phyloP scores from a whole-genome alignment of 768 basidiomycete genomes.

The Xerocomellus dryophilus region DNA sequence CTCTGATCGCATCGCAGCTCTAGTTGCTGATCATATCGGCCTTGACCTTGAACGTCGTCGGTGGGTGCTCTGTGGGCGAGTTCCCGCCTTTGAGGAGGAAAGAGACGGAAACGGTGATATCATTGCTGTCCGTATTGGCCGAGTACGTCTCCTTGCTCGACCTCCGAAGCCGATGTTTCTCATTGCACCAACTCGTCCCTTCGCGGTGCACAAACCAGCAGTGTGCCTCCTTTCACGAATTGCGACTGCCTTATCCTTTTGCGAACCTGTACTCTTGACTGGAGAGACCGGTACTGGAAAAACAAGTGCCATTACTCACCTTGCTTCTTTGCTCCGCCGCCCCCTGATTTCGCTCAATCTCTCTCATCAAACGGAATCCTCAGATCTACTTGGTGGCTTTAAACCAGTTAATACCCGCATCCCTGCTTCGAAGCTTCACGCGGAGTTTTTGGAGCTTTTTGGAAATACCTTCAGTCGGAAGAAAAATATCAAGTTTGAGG shows the following conservation, averaged over 20 bases:
- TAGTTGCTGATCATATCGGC: slow-evolving; percentile 60
- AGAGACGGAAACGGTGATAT: slow-evolving; percentile 63
- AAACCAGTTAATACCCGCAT: slow-evolving; percentile 91
- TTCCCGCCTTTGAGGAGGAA: slow-evolving; percentile 66
- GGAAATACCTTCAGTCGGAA: slow-evolving; percentile 82
- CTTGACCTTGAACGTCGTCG: slow-evolving; percentile 65
- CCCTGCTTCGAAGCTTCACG: slow-evolving; percentile 67
- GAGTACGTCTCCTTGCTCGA: slow-evolving; percentile 54
- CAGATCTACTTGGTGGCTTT: slow-evolving; percentile 92
- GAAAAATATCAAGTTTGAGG: slow-evolving; percentile 85
- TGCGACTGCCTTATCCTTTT: slow-evolving; percentile 62
- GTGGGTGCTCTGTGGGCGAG: slow-evolving; percentile 66
- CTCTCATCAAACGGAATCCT: slow-evolving; percentile 94
- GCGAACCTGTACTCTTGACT: slow-evolving; percentile 85
- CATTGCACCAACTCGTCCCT: slow-evolving; percentile 51
- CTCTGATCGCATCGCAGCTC: slow-evolving; percentile 45
- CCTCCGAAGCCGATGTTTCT: slow-evolving; percentile 35
- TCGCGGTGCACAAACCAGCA: slow-evolving; percentile 87
- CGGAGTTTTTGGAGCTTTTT: slow-evolving; percentile 77
- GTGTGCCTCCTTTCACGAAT: slow-evolving; percentile 77
- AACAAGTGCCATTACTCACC: slow-evolving; percentile 85
- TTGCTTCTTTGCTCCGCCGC: slow-evolving; percentile 72
- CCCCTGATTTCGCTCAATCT: slow-evolving; percentile 87
- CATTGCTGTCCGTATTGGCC: slow-evolving; percentile 57
- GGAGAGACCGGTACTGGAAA: slow-evolving; percentile 99